These are phyloP conservation scores for Debaryomyces castellii DNA, from an alignment of 805 yeast species.

Conservation along the genomic window DNA sequence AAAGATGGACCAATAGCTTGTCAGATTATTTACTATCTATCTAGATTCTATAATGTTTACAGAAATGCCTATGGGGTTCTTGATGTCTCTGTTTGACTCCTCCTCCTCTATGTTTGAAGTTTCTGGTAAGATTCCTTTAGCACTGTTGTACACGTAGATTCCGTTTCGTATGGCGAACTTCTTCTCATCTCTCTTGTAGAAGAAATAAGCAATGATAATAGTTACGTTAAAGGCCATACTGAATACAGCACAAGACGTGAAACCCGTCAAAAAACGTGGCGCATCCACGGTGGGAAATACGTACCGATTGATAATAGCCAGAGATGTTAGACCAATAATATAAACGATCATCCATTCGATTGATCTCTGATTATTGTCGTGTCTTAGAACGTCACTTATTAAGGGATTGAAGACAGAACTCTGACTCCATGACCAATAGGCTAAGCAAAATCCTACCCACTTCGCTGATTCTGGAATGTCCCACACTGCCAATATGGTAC, in stretches of 20 bases:
- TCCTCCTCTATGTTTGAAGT: background rate
- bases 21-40: no score
- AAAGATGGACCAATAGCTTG: no score
- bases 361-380: conserved; percentile 19
- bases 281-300: conserved; percentile 52
- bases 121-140: background rate
- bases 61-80: background rate
- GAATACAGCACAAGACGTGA: conserved; percentile 42
- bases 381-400: conserved; percentile 17
- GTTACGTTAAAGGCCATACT: conserved; percentile 25
- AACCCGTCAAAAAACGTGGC: conserved; percentile 52
- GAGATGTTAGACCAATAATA: conserved; percentile 23
- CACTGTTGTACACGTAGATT: conserved; percentile 42
- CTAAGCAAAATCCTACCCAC: conserved; percentile 17
- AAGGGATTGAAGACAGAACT: conserved; percentile 19
- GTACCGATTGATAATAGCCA: conserved; percentile 31
- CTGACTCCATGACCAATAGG: conserved; percentile 21
- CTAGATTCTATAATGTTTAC: background rate
- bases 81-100: background rate
- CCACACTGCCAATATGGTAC: conserved; percentile 19
- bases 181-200: conserved; percentile 48
- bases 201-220: conserved; percentile 26
- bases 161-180: conserved; percentile 47
- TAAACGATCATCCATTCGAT: conserved; percentile 20
- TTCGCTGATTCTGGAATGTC: conserved; percentile 18